Base-by-base conservation (phyloP, 192 early-diverging fungal species). In the Tieghemiomyces parasiticus region DNA sequence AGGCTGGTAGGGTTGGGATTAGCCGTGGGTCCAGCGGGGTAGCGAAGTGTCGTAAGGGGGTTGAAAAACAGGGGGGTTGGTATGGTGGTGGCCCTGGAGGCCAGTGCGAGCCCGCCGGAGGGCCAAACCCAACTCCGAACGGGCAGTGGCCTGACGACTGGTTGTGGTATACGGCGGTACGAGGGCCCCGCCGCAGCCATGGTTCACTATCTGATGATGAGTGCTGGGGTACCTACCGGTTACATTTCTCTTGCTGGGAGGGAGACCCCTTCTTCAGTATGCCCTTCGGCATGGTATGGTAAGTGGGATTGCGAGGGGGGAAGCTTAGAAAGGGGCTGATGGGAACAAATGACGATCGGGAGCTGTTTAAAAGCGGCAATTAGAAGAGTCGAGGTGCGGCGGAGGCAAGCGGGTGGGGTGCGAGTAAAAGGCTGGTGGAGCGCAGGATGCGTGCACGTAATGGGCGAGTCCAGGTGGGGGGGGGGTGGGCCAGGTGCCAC, bases 221-320 rank as follows among this genome's bases (percentile, higher is more conserved):
- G 8, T 56, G 34, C n/a, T n/a, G 45, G 1, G 20, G 19, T 42
- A 65, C 73, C 62, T 71, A 74, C 73, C 68, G 69, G 19, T 59
- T 50, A 35, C 16, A 35, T 24, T 66, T 65, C 35, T 68, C 67
- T 3, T 54, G 26, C 13, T 29, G 52, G 32, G 61, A 47, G 19
- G 67, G 61, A 8, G 48, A 34, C 48, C 56, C 45, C 58, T 64
- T 66, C 59, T 74, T 74, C 26, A 74, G 62, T 63, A 74, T 74
- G 9, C 73, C 67, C 63, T 74, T 74, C 46, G 69, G 73, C 67
- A 67, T 69, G 20, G 47, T n/a, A n/a, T n/a, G n/a, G n/a, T n/a
- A n/a, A n/a, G n/a, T n/a, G n/a, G n/a, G n/a, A n/a, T n/a, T n/a
- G n/a, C n/a, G n/a, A n/a, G n/a, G n/a, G n/a, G n/a, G n/a, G n/a